Conservation (phyloP, 176 grass and related monocot species). For the Guadua angustifolia region DNA sequence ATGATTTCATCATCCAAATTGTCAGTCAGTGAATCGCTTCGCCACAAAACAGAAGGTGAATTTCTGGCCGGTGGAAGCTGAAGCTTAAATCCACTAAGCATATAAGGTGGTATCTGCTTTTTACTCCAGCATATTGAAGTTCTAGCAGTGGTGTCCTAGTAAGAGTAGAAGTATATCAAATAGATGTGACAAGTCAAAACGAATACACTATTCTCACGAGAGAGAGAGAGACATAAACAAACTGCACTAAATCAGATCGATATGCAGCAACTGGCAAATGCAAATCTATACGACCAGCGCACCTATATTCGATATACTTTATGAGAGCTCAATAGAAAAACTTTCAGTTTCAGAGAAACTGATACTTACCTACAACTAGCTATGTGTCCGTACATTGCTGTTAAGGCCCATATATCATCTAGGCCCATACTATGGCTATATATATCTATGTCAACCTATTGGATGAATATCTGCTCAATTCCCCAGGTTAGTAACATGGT, state of each 20-base stretch:
- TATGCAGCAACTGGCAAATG: not conserved
- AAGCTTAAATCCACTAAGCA: constrained; percentile 25
- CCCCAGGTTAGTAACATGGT: no score
- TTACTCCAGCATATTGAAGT: not conserved
- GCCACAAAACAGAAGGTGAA: constrained; percentile 20
- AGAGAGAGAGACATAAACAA: no score
- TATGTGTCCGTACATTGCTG: no score
- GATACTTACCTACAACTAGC: no score
- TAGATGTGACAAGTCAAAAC: not conserved
- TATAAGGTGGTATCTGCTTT: not conserved
- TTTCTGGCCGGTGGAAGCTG: not conserved
- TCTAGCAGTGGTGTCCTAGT: constrained; percentile 26
- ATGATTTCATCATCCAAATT: constrained; percentile 12
- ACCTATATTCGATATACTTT: not conserved
- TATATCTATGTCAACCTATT: no score
- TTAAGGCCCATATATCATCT: no score
- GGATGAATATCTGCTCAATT: no score
- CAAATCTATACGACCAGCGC: not conserved
- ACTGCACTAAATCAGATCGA: not conserved
- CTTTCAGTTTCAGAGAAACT: not conserved
- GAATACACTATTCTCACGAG: not conserved
- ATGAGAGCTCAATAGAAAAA: not conserved
- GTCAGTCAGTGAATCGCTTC: not conserved
- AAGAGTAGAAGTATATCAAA: constrained; percentile 13
- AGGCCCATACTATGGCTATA: no score